Base-by-base conservation (phyloP, 768 basidiomycete species). In the Brasilioporus rufonigricans region DNA sequence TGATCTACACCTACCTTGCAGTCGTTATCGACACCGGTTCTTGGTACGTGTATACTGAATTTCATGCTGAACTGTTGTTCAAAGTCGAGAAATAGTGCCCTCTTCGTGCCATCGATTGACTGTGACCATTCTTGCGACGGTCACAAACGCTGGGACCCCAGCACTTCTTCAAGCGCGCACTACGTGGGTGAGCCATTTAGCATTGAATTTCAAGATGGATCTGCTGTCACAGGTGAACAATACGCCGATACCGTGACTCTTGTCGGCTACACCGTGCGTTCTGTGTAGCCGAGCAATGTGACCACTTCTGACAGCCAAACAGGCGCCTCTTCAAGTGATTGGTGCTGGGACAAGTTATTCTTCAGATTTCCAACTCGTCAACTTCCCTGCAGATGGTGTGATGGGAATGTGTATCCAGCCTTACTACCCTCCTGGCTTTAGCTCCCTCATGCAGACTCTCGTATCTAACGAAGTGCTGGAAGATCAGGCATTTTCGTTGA, bases 181-280 rank as follows among this genome's bases (percentile, higher is more conserved):
- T 57, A 65, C 45, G 12, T 61, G 24, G 39, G 50, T 6, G 43
- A 65, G 31, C 35, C 53, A 1, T 73, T 76, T 56, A 40, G 21
- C 2, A 61, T 78, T 44, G 0, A 21, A 4, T 80, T 72, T 56
- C 74, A 73, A 16, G 74, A 76, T 47, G 74, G 75, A 1, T 23
- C 47, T 11, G 45, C 48, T 1, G 72, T 73, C 14, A 31, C 45
- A 0, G 79, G 77, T 9, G 54, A 63, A n/a, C 65, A 72, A 45
- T 80, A 73, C 60, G 67, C 50, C 7, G 80, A 81, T 50, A 62
- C 48, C 0, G 48, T 63, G 1, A 40, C 55, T 1, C 19, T 61
- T 26, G 48, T 48, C 5, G 50, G 45, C 3, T 39, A 39, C 21
- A 50, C 19, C 1, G 60, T 59, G 40, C 14, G 53, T 49, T 16